Evolutionary conservation across 768 basidiomycete species (phyloP).

Genomic region (Pleurotus platypus): DNA sequence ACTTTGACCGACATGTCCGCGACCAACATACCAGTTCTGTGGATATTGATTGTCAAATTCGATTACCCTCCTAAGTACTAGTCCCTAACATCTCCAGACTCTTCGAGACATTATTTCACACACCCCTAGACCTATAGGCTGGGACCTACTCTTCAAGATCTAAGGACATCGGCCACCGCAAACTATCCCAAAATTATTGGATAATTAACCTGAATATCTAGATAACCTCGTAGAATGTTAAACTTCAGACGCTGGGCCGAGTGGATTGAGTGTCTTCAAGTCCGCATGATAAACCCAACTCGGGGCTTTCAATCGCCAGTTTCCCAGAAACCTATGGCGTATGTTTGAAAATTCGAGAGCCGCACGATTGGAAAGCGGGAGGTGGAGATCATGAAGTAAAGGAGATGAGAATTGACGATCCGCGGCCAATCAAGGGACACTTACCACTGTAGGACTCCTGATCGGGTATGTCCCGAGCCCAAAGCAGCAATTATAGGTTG

Average conservation of each 20-base stretch:
- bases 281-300: no score
- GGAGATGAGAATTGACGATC: conserved; percentile 9
- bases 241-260: no score
- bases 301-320: no score
- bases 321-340: no score
- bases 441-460: not conserved
- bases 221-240: no score
- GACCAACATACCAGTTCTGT: not conserved
- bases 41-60: not conserved
- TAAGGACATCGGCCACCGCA: not conserved
- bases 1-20: not conserved
- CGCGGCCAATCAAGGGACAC: conserved; percentile 1
- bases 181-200: no score
- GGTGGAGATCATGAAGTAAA: conserved; percentile 8
- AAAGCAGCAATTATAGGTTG: conserved; percentile 3
- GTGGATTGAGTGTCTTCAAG: no score
- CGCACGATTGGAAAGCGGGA: not conserved
- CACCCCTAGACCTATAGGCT: no score
- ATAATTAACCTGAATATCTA: no score
- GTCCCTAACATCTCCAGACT: not conserved
- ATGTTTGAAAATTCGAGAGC: not conserved
- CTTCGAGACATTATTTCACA: not conserved
- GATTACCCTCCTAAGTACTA: not conserved
- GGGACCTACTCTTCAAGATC: not conserved
- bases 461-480: conserved; percentile 6